These are phyloP conservation scores for Blastomyces silverae DNA, from an alignment of 2,329 filamentous ascomycete species.

Conservation along the genomic window DNA sequence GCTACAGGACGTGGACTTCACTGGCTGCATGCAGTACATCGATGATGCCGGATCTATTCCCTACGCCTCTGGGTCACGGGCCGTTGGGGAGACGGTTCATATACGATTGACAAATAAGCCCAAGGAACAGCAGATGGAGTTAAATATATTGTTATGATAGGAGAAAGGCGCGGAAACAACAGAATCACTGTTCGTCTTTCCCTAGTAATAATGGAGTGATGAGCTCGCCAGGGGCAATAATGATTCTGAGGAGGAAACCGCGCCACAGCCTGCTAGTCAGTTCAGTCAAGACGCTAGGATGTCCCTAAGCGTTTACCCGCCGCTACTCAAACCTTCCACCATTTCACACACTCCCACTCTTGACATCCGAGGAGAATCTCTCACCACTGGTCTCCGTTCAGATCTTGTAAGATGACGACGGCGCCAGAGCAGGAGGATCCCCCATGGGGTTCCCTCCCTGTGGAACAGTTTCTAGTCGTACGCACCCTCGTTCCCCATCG, in stretches of 20 bases:
- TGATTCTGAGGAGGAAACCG: too few species aligned
- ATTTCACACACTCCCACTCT: not conserved
- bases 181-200: not conserved
- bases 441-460: not conserved
- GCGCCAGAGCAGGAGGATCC: not conserved
- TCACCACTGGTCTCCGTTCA: not conserved
- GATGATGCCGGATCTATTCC: not conserved
- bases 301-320: not conserved
- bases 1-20: not conserved
- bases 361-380: not conserved
- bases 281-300: too few species aligned
- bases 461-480: not conserved
- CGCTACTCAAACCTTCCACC: not conserved
- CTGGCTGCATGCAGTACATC: not conserved
- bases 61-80: too few species aligned
- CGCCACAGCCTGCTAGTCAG: too few species aligned
- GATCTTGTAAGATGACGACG: not conserved
- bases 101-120: not conserved
- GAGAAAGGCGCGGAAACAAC: too few species aligned
- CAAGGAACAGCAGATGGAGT: not conserved
- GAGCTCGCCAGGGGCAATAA: too few species aligned
- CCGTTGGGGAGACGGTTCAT: too few species aligned
- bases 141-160: not conserved
- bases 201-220: too few species aligned
- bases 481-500: not conserved